These are phyloP conservation scores for Diplodia sapinea DNA, from an alignment of 2,329 filamentous ascomycete genomes.

Conservation along the genomic window DNA sequence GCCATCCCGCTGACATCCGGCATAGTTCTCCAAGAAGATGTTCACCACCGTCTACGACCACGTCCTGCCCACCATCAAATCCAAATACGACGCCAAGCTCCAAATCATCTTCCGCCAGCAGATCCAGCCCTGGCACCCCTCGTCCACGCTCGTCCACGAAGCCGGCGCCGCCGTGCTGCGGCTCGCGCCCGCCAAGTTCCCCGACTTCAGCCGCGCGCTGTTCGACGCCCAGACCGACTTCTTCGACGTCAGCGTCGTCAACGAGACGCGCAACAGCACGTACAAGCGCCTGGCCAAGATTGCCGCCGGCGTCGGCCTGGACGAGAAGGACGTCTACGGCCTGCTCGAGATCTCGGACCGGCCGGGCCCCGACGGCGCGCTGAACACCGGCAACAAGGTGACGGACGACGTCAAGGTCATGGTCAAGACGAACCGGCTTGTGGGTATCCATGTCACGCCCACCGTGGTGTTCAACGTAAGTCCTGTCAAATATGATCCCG, in stretches of 20 bases:
- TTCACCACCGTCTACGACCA: slow-evolving; percentile 76
- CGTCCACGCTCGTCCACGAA: slow-evolving; percentile 73
- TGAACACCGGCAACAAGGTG: slow-evolving; percentile 81
- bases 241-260: slow-evolving; percentile 84
- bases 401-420: slow-evolving; percentile 85
- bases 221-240: slow-evolving; percentile 74
- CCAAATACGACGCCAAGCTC: slow-evolving; percentile 66
- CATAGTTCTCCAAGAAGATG: slow-evolving; percentile 68
- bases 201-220: slow-evolving; percentile 74
- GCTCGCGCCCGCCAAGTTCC: slow-evolving; percentile 74
- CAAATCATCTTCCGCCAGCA: slow-evolving; percentile 88
- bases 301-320: slow-evolving; percentile 71
- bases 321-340: slow-evolving; percentile 71
- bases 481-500: not conserved
- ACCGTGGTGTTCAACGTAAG: slow-evolving; percentile 82
- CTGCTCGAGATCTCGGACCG: slow-evolving; percentile 73
- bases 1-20: slow-evolving; percentile 34
- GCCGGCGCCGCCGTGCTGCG: slow-evolving; percentile 80
- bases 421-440: slow-evolving; percentile 72
- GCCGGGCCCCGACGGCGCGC: slow-evolving; percentile 67
- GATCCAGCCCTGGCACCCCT: slow-evolving; percentile 94
- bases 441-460: slow-evolving; percentile 87
- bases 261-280: slow-evolving; percentile 82
- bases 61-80: slow-evolving; percentile 68
- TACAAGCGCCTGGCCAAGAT: slow-evolving; percentile 80